Evolutionary conservation across 805 yeast species (phyloP).

Genomic region (Schwanniomyces vanrijiae): DNA sequence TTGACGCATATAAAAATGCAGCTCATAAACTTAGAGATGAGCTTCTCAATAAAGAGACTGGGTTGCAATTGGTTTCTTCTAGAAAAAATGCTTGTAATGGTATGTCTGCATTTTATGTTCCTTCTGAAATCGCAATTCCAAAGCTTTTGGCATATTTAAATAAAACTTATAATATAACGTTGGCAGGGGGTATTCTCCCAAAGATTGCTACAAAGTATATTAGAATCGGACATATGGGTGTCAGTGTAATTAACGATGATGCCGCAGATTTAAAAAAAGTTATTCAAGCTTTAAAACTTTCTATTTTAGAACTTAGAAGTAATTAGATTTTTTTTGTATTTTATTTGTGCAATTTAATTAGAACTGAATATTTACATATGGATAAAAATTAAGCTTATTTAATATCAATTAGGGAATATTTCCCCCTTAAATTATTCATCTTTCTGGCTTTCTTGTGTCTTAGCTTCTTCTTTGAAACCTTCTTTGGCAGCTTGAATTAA

Average conservation of each 20-base stretch:
- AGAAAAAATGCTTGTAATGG: conserved; percentile 5
- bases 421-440: background rate
- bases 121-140: conserved; percentile 2
- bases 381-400: background rate
- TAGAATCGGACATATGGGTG: conserved; percentile 10
- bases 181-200: conserved; percentile 9
- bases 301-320: background rate
- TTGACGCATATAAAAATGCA: conserved; percentile 1
- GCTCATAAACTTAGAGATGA: conserved; percentile 4
- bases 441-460: conserved; percentile 2
- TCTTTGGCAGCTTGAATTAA: conserved; percentile 32
- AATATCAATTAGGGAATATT: background rate
- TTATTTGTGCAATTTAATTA: background rate
- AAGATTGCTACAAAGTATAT: conserved; percentile 6
- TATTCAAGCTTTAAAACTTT: conserved; percentile 3
- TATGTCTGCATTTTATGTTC: conserved; percentile 9
- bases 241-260: conserved; percentile 5
- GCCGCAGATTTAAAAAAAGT: conserved; percentile 6
- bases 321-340: background rate
- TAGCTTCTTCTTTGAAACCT: conserved; percentile 30
- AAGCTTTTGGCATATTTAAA: conserved; percentile 2
- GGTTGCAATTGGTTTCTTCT: conserved; percentile 1
- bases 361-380: background rate
- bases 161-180: conserved; percentile 2
- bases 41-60: conserved; percentile 3